Conservation (phyloP, 805 yeast genomes). For the Candida wancherniae region DNA sequence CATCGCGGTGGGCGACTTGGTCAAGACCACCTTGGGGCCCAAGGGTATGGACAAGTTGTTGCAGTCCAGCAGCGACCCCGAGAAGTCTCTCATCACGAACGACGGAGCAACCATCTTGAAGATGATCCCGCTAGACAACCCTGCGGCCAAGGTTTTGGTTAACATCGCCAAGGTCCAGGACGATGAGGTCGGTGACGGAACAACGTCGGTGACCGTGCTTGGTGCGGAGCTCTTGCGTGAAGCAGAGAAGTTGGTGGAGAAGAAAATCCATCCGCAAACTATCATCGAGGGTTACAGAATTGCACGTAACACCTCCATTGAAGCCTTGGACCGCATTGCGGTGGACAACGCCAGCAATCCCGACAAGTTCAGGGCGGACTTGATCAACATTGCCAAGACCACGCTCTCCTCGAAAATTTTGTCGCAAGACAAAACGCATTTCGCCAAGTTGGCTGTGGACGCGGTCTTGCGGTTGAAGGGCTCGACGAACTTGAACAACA, state of each 20-base stretch:
- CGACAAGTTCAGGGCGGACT: slow-evolving; percentile 65
- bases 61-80: slow-evolving; percentile 74
- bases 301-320: slow-evolving; percentile 80
- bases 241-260: slow-evolving; percentile 88
- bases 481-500: slow-evolving; percentile 82
- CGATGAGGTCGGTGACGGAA: slow-evolving; percentile 98
- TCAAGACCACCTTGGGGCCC: slow-evolving; percentile 92
- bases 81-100: slow-evolving; percentile 78
- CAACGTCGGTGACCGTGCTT: slow-evolving; percentile 90
- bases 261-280: slow-evolving; percentile 95
- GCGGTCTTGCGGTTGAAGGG: slow-evolving; percentile 87
- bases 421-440: slow-evolving; percentile 90
- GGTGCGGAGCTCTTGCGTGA: slow-evolving; percentile 90
- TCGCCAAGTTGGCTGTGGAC: slow-evolving; percentile 87
- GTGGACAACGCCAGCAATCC: slow-evolving; percentile 61
- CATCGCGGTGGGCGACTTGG: slow-evolving; percentile 97
- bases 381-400: slow-evolving; percentile 84
- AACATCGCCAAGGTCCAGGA: slow-evolving; percentile 96
- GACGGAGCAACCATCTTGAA: slow-evolving; percentile 98
- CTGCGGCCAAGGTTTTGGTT: slow-evolving; percentile 94
- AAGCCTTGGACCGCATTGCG: slow-evolving; percentile 72
- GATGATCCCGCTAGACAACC: slow-evolving; percentile 91
- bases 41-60: slow-evolving; percentile 97
- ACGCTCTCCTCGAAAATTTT: slow-evolving; percentile 90
- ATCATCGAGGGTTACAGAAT: slow-evolving; percentile 93